Conservation (phyloP, 2,329 filamentous ascomycete species). For the Diaporthe ilicicola region DNA sequence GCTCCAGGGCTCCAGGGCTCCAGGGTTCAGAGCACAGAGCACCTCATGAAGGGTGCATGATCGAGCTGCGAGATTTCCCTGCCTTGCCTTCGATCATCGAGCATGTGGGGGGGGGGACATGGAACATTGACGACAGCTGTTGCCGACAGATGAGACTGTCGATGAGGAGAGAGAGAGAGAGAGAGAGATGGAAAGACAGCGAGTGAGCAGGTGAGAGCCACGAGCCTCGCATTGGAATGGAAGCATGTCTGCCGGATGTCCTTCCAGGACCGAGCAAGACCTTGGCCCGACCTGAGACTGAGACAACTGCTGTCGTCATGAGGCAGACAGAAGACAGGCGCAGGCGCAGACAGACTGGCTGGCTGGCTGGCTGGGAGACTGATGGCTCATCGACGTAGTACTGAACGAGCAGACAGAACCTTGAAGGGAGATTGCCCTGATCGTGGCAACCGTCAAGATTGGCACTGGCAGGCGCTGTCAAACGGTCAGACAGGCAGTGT, state of each 20-base stretch:
- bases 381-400: background rate
- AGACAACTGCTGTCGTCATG: slow-evolving; percentile 20
- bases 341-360: background rate
- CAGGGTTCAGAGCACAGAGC: background rate
- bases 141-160: background rate
- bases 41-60: slow-evolving; percentile 11
- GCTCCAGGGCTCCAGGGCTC: too few relatives aligned
- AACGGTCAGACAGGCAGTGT: slow-evolving; percentile 14
- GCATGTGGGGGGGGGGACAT: slow-evolving; percentile 2
- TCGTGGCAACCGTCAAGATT: slow-evolving; percentile 11
- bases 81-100: background rate
- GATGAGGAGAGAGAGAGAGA: background rate
- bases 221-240: slow-evolving; percentile 21
- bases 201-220: background rate
- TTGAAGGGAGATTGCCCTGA: background rate
- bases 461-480: slow-evolving; percentile 18
- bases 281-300: slow-evolving; percentile 24
- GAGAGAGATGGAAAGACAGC: background rate
- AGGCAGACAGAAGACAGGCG: background rate
- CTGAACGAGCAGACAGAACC: background rate
- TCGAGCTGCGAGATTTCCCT: slow-evolving; percentile 18
- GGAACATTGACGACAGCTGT: slow-evolving; percentile 10
- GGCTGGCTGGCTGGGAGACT: background rate
- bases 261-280: background rate
- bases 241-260: slow-evolving; percentile 11